Evolutionary conservation across 2,329 filamentous ascomycete species (phyloP).

Genomic region (Elsinoe batatas): DNA sequence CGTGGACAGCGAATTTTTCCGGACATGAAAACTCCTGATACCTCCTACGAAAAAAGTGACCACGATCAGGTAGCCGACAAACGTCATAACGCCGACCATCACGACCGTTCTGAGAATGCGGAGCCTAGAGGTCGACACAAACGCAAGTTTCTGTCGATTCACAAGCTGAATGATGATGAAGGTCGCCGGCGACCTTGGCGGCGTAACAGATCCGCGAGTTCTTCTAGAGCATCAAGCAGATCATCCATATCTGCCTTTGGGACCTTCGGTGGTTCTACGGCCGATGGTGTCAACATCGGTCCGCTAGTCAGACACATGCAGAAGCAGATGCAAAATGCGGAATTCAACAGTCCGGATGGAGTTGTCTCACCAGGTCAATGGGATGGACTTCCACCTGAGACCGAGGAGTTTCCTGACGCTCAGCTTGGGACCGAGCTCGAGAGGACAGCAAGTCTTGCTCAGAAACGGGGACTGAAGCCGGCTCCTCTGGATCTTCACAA

Average conservation of each 20-base stretch:
- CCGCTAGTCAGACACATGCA: constrained; percentile 38
- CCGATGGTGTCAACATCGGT: constrained; percentile 35
- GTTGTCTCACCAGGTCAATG: constrained; percentile 34
- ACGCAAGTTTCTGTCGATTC: constrained; percentile 16
- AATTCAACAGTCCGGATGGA: constrained; percentile 26
- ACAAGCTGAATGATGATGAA: constrained; percentile 13
- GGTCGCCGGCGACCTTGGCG: constrained; percentile 14
- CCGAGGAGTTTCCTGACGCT: constrained; percentile 16
- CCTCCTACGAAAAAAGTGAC: constrained; percentile 3
- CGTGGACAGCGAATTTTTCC: constrained; percentile 65
- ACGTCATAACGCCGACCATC: neutral
- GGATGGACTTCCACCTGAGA: constrained; percentile 19
- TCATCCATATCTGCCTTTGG: constrained; percentile 10
- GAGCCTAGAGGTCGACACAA: constrained; percentile 14
- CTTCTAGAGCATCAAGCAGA: constrained; percentile 9
- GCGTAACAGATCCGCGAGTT: constrained; percentile 13
- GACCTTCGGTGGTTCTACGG: constrained; percentile 13
- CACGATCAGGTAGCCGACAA: neutral
- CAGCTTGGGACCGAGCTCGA: neutral
- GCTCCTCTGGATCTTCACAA: neutral
- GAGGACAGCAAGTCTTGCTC: neutral
- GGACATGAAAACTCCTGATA: constrained; percentile 17
- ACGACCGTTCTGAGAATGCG: constrained; percentile 8
- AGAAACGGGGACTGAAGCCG: neutral
- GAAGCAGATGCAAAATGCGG: constrained; percentile 34